Evolutionary conservation across 2,329 filamentous ascomycete genomes (phyloP).

Genomic region (Parastagonospora avenae): DNA sequence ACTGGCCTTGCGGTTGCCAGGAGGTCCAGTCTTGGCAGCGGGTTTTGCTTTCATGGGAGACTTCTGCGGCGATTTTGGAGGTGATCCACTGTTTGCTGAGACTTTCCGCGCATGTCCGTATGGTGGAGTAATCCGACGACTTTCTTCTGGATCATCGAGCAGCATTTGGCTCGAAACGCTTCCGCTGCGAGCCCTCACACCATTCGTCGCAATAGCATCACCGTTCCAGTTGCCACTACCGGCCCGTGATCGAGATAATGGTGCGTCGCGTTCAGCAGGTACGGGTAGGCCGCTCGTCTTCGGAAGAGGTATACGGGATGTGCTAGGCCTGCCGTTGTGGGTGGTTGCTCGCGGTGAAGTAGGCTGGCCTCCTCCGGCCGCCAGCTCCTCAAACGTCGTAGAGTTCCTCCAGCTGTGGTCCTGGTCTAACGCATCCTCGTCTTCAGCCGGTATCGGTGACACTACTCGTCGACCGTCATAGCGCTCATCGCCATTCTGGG

Average conservation of each 20-base stretch:
- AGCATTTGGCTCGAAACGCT: slow-evolving; percentile 62
- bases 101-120: slow-evolving; percentile 26
- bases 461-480: slow-evolving; percentile 36
- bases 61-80: slow-evolving; percentile 33
- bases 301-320: slow-evolving; percentile 85
- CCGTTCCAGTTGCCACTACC: slow-evolving; percentile 64
- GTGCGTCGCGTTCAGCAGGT: slow-evolving; percentile 75
- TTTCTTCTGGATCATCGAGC: slow-evolving; percentile 55
- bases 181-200: slow-evolving; percentile 71
- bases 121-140: slow-evolving; percentile 29
- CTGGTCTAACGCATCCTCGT: slow-evolving; percentile 45
- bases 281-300: slow-evolving; percentile 80
- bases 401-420: slow-evolving; percentile 66
- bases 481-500: slow-evolving; percentile 33
- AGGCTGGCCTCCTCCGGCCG: slow-evolving; percentile 59
- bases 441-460: slow-evolving; percentile 49
- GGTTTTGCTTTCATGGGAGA: slow-evolving; percentile 49
- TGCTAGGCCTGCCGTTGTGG: slow-evolving; percentile 59
- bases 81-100: slow-evolving; percentile 31
- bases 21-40: slow-evolving; percentile 44
- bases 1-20: slow-evolving; percentile 41
- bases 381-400: slow-evolving; percentile 77
- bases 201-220: slow-evolving; percentile 63
- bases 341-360: slow-evolving; percentile 50
- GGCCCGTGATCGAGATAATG: slow-evolving; percentile 64